Conservation (phyloP, 306 rosid genomes). For the Mucuna pruriens region DNA sequence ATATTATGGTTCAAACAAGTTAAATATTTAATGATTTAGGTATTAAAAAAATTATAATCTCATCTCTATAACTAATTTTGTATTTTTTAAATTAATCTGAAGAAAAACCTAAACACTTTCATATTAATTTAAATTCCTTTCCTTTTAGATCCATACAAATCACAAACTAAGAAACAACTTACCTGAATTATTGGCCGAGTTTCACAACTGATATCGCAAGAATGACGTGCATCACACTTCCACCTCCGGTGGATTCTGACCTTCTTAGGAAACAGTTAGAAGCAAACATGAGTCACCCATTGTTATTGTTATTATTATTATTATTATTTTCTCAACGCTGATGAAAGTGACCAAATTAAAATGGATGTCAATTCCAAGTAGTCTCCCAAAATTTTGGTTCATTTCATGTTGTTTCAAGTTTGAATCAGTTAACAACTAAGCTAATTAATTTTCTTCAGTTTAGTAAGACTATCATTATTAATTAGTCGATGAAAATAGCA, state of each 20-base stretch:
- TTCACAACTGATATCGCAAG: neutral
- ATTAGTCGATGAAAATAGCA: neutral
- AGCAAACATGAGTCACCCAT: neutral
- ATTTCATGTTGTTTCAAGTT: neutral
- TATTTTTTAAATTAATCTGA: no score
- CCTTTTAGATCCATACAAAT: neutral
- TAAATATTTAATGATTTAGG: no score
- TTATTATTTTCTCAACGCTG: neutral
- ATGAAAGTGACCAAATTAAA: slow-evolving; percentile 29
- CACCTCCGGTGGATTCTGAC: slow-evolving; percentile 2
- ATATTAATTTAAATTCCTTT: no score
- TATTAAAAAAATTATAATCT: no score
- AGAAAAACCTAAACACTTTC: no score
- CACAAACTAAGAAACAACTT: neutral
- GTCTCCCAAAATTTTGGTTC: neutral
- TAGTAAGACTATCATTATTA: neutral
- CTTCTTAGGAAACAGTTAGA: neutral
- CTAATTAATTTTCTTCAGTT: neutral
- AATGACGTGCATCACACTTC: slow-evolving; percentile 13
- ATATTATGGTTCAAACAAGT: no score
- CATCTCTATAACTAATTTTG: no score
- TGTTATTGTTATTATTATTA: neutral
- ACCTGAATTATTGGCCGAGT: neutral
- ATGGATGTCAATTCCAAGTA: neutral
- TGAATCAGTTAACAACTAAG: neutral